Percentiles rank a stretch among this genome's conserved stretches.
Conservation (phyloP, 2,329 filamentous ascomycete species). For the Elsinoe ampelina region DNA sequence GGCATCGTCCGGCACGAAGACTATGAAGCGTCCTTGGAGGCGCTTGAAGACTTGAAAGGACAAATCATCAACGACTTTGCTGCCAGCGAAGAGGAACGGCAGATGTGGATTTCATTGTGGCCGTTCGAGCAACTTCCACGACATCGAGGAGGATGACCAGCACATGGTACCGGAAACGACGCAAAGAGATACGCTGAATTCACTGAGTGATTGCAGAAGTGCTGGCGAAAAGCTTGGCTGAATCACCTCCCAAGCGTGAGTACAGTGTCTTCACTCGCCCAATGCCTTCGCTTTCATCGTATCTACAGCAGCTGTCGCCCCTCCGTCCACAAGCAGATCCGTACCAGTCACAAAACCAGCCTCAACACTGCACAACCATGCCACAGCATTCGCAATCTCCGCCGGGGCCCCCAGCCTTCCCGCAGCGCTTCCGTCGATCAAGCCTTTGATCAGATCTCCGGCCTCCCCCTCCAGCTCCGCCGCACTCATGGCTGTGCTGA, state of each 20-base stretch:
- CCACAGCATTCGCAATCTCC: slow-evolving; percentile 1
- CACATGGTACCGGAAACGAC: no score
- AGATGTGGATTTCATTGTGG: background rate
- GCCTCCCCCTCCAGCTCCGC: background rate
- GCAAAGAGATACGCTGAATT: no score
- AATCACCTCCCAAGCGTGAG: no score
- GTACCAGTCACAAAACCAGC: background rate
- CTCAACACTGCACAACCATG: background rate
- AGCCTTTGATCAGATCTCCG: background rate
- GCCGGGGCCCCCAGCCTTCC: background rate
- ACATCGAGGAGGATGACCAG: no score
- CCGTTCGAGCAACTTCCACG: background rate
- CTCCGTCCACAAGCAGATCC: background rate
- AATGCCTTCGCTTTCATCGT: background rate
- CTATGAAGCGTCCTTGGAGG: background rate
- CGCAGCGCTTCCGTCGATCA: background rate
- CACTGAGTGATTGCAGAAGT: no score
- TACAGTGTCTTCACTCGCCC: background rate
- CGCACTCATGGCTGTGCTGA: background rate
- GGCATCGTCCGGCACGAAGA: slow-evolving; percentile 7
- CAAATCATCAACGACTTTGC: background rate
- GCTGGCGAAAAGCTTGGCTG: no score
- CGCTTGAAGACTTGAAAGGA: background rate
- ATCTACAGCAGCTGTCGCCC: background rate
- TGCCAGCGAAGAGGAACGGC: background rate